Evolutionary conservation across 306 rosid species (phyloP), one percentile per base, ranked within the genome.

Genomic region (Vigna mungo): DNA sequence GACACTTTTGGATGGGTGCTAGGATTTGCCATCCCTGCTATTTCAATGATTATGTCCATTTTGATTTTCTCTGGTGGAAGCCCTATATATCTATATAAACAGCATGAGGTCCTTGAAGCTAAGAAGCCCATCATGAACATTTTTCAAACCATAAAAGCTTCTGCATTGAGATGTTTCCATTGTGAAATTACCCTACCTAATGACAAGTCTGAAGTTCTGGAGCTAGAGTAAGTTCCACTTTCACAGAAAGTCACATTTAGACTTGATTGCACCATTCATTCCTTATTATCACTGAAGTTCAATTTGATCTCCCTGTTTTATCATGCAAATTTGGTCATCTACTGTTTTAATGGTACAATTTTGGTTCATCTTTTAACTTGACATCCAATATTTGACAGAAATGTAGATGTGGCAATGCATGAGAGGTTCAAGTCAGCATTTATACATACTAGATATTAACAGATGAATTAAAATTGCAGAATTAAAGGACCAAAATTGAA

Each of bases 1-100:
- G 99, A 95, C 25, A 92, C 90, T 7, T 87, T 87, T 52, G 97
- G 99, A 8, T 92, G 99, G 99, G 93, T 95, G 4, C 43, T 88
- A 27, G 99, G 97, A 2, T 92, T 95, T 64, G 90, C 97, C 16
- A 89, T 95, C 72, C 99, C 97, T 52, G 90, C 91, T 74, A 52
- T 85, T 16, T 87, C 93, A 5, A 95, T 92, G 97, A 48, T 80
- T 39, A 10, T 78, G 10, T 90, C 97, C 0, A 72, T 91, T 20
- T 72, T 83, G 7, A 78, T 92, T 32, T 95, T 95, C 82, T 68
- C 86, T 0, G 72, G 85, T 36, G 97, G 99, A 74, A 92, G 92
- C 65, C 78, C 82, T 2, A 91, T 90, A 48, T 95, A 90, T 78
- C 59, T 73, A 12, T 92, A 85, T 56, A 92, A 84, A 79, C 71